phyloP scores from a whole-genome alignment of 2,329 filamentous ascomycete genomes.

The Penicillium psychrosexuale region DNA sequence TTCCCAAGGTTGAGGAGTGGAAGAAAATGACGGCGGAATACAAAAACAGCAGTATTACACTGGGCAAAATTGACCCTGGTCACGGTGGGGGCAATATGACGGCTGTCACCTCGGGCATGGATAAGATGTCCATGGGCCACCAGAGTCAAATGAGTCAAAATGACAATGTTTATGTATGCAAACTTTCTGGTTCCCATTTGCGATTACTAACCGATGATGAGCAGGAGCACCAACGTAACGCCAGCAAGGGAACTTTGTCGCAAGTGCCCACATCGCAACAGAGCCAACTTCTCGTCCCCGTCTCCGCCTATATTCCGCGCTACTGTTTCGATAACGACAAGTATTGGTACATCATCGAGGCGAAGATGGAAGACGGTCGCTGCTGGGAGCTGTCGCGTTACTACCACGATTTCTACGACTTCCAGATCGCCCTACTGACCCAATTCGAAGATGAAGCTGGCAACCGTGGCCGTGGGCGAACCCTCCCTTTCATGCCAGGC shows the following conservation, averaged over 20 bases:
- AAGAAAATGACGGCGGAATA: constrained; percentile 99
- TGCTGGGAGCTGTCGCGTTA: constrained; percentile 92
- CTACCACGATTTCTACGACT: constrained; percentile 98
- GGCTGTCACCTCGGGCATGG: constrained; percentile 66
- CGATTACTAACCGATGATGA: background rate
- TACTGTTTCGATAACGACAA: constrained; percentile 97
- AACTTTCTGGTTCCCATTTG: background rate
- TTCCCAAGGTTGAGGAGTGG: constrained; percentile 96
- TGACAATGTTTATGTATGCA: constrained; percentile 50
- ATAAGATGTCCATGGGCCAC: constrained; percentile 70
- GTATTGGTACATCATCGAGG: constrained; percentile 98
- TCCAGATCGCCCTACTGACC: constrained; percentile 91
- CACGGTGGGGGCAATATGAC: constrained; percentile 40
- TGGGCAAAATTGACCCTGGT: constrained; percentile 75
- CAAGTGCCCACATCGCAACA: constrained; percentile 39
- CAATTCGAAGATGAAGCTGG: constrained; percentile 91
- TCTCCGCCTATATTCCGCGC: constrained; percentile 79
- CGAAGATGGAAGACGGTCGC: constrained; percentile 80
- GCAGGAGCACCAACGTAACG: constrained; percentile 38
- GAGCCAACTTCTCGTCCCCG: constrained; percentile 63
- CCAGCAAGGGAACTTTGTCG: constrained; percentile 34
- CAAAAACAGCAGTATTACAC: constrained; percentile 96
- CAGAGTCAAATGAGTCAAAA: constrained; percentile 54
- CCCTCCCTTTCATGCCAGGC: constrained; percentile 94
- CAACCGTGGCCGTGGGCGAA: constrained; percentile 75